Evolutionary conservation across 495 filamentous ascomycete species (phyloP), one percentile per base, ranked within the genome.

Genomic region (Neurospora sp.): DNA sequence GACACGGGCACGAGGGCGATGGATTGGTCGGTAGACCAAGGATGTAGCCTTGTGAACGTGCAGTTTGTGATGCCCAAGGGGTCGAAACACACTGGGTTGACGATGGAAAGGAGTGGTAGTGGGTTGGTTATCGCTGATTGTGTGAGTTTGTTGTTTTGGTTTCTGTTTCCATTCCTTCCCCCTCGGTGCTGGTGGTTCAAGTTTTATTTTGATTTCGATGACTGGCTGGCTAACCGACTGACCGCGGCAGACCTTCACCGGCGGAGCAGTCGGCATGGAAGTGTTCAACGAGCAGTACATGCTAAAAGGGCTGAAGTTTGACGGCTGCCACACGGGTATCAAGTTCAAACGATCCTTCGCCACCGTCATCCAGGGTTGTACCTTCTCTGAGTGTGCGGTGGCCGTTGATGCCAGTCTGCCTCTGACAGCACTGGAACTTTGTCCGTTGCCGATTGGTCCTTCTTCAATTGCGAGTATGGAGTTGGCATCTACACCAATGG

Each of bases 391-490:
- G 76, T 90, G 87, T 76, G 79, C 80, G 9, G 83, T 85, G 41
- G 89, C 86, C 69, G 81, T 91, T 38, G 83, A 88, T 71, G 90
- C 89, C 74, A 79, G 83, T 17, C 75, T 79, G 73, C 69, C 78
- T 72, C 78, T 72, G 73, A 76, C 65, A 78, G 81, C 73, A 74
- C 77, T 42, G 86, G 86, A 0, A 81, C 84, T 38, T 69, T 88
- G 65, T 82, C 85, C 3, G 72, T 89, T 16, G 77, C 89, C 9
- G 87, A 89, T 70, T 87, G 85, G 0, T 72, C 71, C 17, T 74
- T 74, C 74, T 89, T 89, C 68, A 84, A 88, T 20, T 80, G 82
- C 40, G 71, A 71, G 6, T 78, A 76, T 53, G 83, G 86, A 39
- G 76, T 86, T 40, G 83, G 84, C 68, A 84, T 68, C 59, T 77